Base-by-base conservation (phyloP, 179 eudicot species). In the Actinidia arguta region DNA sequence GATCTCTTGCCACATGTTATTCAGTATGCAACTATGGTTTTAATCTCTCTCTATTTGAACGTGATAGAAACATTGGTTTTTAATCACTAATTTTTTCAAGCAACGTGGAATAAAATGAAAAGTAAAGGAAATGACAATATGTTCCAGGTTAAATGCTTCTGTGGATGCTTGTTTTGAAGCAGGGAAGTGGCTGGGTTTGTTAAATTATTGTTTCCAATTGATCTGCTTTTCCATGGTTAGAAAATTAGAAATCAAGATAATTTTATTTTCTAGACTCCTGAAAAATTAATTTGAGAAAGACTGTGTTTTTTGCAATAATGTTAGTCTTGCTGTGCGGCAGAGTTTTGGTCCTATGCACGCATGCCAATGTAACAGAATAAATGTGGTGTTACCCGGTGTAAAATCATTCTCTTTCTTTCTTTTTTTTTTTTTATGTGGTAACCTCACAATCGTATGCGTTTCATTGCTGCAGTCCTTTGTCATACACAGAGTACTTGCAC, bases 401-500 rank as follows among this genome's bases (percentile, higher is more conserved):
- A n/a, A n/a, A n/a, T n/a, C n/a, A n/a, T n/a, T n/a, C n/a, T n/a
- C n/a, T n/a, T n/a, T n/a, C n/a, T n/a, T n/a, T n/a, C n/a, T n/a
- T n/a, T 73, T 71, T 58, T 22, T 14, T 11, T 16, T 64, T 50
- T 67, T 27, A 66, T 68, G 64, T 79, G 67, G n/a, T 64, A 42
- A 47, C 50, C 69, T 76, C 48, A 52, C 64, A 31, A 9, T 76
- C 54, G 52, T 64, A 20, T 16, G 27, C 51, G 22, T 85, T 78
- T 81, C 73, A 55, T 81, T 79, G 64, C 64, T 85, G 93, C 93
- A 95, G 99, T 88, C 96, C 67, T 88, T 94, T 72, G 93, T 94
- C 80, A 90, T 96, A 70, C 95, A 94, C 78, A 85, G 97, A 87
- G 81, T 94, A 78, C 88, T 86, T 84, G 83, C 93, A 69, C 91